A percentile compares a stretch with the other conserved stretches of the same genome.
Conservation (phyloP, 1,139 yeast genomes). For the Scheffersomyces lignicola region DNA sequence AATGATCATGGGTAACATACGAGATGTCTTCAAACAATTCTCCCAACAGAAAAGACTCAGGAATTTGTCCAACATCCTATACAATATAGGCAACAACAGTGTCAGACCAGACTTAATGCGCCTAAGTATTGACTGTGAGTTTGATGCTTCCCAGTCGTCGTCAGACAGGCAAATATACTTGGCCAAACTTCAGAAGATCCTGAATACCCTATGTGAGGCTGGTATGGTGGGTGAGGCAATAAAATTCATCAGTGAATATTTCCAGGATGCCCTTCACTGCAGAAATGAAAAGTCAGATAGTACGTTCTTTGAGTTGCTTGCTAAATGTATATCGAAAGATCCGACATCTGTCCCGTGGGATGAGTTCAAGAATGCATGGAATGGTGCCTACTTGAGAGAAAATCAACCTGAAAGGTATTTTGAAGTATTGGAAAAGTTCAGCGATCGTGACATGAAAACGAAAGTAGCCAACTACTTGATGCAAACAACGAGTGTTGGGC, state of each 20-base stretch:
- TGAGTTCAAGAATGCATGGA: too few species aligned
- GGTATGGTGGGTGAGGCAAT: not conserved
- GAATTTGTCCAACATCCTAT: slow-evolving; percentile 28
- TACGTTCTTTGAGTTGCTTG: slow-evolving; percentile 1
- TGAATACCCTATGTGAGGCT: slow-evolving; percentile 8
- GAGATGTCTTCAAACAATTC: slow-evolving; percentile 16
- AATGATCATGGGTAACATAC: slow-evolving; percentile 11
- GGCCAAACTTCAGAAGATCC: slow-evolving; percentile 20
- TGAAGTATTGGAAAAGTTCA: slow-evolving; percentile 14
- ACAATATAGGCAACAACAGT: slow-evolving; percentile 17
- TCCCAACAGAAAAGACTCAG: slow-evolving; percentile 28
- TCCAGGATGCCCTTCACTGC: too few species aligned
- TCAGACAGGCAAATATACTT: too few species aligned
- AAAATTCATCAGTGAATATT: not conserved
- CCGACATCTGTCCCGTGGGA: too few species aligned
- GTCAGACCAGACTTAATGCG: slow-evolving; percentile 13
- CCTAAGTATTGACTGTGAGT: slow-evolving; percentile 22
- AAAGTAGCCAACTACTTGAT: slow-evolving; percentile 16
- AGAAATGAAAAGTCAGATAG: too few species aligned
- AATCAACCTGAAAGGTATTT: too few species aligned
- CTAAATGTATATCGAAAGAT: slow-evolving; percentile 1
- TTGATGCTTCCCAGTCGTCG: slow-evolving; percentile 16
- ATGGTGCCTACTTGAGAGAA: too few species aligned
- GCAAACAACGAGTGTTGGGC: slow-evolving; percentile 11
- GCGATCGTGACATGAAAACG: slow-evolving; percentile 12